These are phyloP conservation scores for Coemansia nantahalensis DNA, from an alignment of 192 early-diverging fungal genomes.

Conservation along the genomic window DNA sequence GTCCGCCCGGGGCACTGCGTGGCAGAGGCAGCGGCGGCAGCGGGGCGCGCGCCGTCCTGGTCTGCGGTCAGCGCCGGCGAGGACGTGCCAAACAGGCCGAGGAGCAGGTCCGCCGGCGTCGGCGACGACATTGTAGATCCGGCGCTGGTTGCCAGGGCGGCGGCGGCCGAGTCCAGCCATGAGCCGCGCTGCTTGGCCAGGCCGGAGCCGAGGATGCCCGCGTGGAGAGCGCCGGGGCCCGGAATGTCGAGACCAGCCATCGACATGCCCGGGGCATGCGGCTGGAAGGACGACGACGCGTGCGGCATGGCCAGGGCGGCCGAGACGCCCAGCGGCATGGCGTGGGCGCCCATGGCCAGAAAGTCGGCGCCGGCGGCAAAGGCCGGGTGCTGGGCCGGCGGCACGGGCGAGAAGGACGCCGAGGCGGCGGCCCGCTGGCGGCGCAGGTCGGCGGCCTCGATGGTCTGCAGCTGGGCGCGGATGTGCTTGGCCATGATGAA, in stretches of 20 bases:
- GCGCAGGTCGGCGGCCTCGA: slow-evolving; percentile 28
- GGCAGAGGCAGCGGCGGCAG: not conserved
- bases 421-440: not conserved
- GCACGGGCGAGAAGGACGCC: not conserved
- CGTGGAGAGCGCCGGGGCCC: not conserved
- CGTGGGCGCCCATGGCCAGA: not conserved
- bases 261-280: not conserved
- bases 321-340: slow-evolving; percentile 10
- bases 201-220: slow-evolving; percentile 2
- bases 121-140: not conserved
- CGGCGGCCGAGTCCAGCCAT: not conserved
- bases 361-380: not conserved
- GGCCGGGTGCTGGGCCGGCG: not conserved
- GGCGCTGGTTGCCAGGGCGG: not conserved
- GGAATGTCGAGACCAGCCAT: not conserved
- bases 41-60: not conserved
- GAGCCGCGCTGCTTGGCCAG: not conserved
- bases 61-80: not conserved
- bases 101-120: slow-evolving; percentile 23
- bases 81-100: slow-evolving; percentile 13
- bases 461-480: slow-evolving; percentile 45
- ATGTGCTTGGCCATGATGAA: slow-evolving; percentile 55
- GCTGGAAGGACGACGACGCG: not conserved
- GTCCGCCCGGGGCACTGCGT: slow-evolving; percentile 16
- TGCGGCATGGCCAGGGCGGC: slow-evolving; percentile 12